Conservation (phyloP, 2,329 filamentous ascomycete genomes). For the Aureobasidium leucospermi region DNA sequence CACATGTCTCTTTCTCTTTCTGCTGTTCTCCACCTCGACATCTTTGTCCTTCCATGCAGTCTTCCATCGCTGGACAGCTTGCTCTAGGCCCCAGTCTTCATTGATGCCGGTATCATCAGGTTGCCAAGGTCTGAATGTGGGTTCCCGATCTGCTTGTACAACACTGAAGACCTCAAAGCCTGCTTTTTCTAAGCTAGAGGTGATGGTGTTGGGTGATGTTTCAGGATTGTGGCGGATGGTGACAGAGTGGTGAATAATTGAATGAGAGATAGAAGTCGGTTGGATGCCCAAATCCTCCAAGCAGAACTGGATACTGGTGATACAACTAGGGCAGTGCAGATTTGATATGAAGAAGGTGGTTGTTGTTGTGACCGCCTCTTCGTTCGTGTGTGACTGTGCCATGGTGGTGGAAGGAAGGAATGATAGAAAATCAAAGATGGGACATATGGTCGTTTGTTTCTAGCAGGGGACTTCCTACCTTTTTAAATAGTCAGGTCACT, state of each 20-base stretch:
- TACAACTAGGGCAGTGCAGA: slow-evolving; percentile 71
- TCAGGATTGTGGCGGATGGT: slow-evolving; percentile 49
- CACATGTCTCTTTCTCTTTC: slow-evolving; percentile 13
- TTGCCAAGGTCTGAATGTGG: not conserved
- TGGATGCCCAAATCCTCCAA: slow-evolving; percentile 43
- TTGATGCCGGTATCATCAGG: not conserved
- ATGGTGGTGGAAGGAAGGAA: not conserved
- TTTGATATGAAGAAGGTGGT: slow-evolving; percentile 64
- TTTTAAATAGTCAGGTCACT: not conserved
- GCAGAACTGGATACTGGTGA: slow-evolving; percentile 56
- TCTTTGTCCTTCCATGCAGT: slow-evolving; percentile 7
- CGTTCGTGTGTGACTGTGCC: not conserved
- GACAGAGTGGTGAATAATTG: slow-evolving; percentile 64
- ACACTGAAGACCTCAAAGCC: slow-evolving; percentile 54
- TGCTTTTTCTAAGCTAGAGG: slow-evolving; percentile 44
- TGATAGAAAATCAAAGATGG: not conserved
- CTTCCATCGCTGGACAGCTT: slow-evolving; percentile 18
- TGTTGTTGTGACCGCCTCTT: not conserved
- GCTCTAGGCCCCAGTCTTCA: slow-evolving; percentile 13
- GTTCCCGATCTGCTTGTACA: slow-evolving; percentile 21
- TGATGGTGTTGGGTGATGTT: slow-evolving; percentile 35
- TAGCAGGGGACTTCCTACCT: not conserved
- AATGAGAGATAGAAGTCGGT: slow-evolving; percentile 56
- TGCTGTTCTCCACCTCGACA: not conserved
- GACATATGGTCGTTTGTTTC: too few species aligned